Evolutionary conservation across 441 rosid species (phyloP).

Genomic region (Aquilaria agallochum): DNA sequence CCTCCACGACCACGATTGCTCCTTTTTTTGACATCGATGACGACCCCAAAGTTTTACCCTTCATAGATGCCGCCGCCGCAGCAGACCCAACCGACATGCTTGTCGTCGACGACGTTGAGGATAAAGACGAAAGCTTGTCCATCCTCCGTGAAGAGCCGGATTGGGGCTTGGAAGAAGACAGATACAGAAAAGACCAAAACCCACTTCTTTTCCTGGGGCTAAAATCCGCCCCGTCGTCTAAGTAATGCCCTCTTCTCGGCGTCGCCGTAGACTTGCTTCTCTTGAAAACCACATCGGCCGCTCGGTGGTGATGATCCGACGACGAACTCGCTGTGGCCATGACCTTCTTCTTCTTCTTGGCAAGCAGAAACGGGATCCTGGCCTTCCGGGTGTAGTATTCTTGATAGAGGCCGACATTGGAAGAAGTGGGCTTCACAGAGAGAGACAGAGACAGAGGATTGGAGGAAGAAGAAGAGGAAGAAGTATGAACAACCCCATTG

Average conservation of each 20-base stretch:
- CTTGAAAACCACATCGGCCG: slow-evolving; percentile 44
- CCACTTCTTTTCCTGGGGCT: slow-evolving; percentile 64
- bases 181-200: slow-evolving; percentile 85
- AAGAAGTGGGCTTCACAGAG: slow-evolving; percentile 30
- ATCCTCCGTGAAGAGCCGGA: slow-evolving; percentile 29
- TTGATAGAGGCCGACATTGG: slow-evolving; percentile 19
- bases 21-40: slow-evolving; percentile 46
- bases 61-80: slow-evolving; percentile 14
- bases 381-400: slow-evolving; percentile 32
- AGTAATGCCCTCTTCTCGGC: slow-evolving; percentile 36
- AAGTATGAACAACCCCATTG: slow-evolving; percentile 8
- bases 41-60: slow-evolving; percentile 35
- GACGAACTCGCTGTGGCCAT: slow-evolving; percentile 40
- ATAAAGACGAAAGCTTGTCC: slow-evolving; percentile 29
- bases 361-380: slow-evolving; percentile 66
- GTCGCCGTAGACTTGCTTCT: slow-evolving; percentile 80
- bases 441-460: slow-evolving; percentile 38
- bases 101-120: slow-evolving; percentile 5
- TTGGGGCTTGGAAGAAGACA: slow-evolving; percentile 24
- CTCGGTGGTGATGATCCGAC: slow-evolving; percentile 7
- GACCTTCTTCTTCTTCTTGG: slow-evolving; percentile 75
- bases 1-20: slow-evolving; percentile 44
- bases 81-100: not conserved
- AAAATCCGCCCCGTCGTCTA: slow-evolving; percentile 35
- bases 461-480: slow-evolving; percentile 29